phyloP scores from a whole-genome alignment of 2,329 filamentous ascomycete genomes.

The Phialemonium atrogriseum region DNA sequence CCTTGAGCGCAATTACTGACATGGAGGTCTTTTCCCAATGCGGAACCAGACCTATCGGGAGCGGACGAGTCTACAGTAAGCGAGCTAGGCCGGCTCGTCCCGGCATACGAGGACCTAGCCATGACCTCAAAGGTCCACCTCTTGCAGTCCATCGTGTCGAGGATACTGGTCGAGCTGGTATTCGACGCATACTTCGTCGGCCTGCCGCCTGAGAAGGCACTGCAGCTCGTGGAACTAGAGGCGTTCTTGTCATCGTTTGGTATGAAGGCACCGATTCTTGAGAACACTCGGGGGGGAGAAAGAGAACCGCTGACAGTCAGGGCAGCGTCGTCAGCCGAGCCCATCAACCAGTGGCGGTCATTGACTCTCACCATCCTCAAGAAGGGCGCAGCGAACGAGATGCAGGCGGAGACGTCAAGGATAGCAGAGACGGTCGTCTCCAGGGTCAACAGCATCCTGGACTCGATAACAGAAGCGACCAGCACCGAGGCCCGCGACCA shows the following conservation, averaged over 20 bases:
- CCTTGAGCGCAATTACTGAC: too few relatives aligned
- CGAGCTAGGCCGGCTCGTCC: constrained; percentile 41
- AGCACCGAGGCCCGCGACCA: constrained; percentile 38
- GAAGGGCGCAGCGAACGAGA: constrained; percentile 39
- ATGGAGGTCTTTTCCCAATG: not conserved
- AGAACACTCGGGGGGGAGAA: constrained; percentile 4
- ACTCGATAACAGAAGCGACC: constrained; percentile 35
- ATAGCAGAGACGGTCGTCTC: constrained; percentile 34
- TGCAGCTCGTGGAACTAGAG: constrained; percentile 41
- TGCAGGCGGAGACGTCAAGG: constrained; percentile 35
- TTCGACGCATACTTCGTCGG: constrained; percentile 59
- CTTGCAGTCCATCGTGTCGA: constrained; percentile 53
- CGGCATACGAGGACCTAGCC: constrained; percentile 48
- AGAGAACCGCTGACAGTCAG: constrained; percentile 1
- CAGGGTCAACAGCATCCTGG: constrained; percentile 40
- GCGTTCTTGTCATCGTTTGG: constrained; percentile 32
- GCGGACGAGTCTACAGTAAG: constrained; percentile 31
- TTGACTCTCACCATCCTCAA: constrained; percentile 52
- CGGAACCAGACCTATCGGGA: constrained; percentile 32
- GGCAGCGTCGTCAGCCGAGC: constrained; percentile 28
- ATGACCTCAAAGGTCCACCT: constrained; percentile 50
- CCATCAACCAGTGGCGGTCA: constrained; percentile 59
- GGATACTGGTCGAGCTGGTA: constrained; percentile 50
- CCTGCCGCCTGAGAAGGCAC: constrained; percentile 43
- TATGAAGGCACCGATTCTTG: constrained; percentile 18